Base-by-base conservation (phyloP, 495 filamentous ascomycete genomes). In the Neurospora sp. region DNA sequence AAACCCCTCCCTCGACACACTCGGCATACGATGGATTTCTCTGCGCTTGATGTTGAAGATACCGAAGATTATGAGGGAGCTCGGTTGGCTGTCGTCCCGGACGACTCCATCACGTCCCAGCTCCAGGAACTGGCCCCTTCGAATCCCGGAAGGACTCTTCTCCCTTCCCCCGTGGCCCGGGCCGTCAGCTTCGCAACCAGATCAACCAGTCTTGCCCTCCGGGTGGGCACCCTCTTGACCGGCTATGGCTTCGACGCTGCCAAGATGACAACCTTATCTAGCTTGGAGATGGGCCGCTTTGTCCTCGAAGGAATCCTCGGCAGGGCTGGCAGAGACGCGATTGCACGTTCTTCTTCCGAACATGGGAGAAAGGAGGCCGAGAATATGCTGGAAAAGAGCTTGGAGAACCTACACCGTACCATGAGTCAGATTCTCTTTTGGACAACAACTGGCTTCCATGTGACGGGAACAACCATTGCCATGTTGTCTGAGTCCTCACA, bases 281-380 rank as follows among this genome's bases (percentile, higher is more conserved):
- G 90, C 54, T 78, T 94, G 20, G 91, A 92, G 82, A 77, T 94
- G 16, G 88, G 90, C 70, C 86, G 91, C 42, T 86, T 86, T 44
- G 80, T 92, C 8, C 83, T 94, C 54, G 91, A 93, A 76, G 87
- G 87, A 14, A 88, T 93, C 70, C 76, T 94, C 27, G 86, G 83
- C 38, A 85, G 89, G 48, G 92, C 91, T n/a, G 90, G 89, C n/a
- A 84, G 84, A 69, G 92, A 93, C 84, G 87, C 91, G 39, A 83
- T 86, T 8, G 76, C 81, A 46, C 85, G 87, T 38, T 86, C 86
- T 38, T 83, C 81, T n/a, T 82, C 84, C 8, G 88, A 88, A 27
- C 81, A 88, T 73, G 88, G 88, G 6, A 85, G 83, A 72, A 79
- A 83, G n/a, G 89, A 92, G 75, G 88, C 89, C 31, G 90, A 91